A percentile compares a stretch with the other conserved stretches of the same genome.
Evolutionary conservation across 352 stramenopile genomes (phyloP).

Genomic region (Vaucheria bursata): DNA sequence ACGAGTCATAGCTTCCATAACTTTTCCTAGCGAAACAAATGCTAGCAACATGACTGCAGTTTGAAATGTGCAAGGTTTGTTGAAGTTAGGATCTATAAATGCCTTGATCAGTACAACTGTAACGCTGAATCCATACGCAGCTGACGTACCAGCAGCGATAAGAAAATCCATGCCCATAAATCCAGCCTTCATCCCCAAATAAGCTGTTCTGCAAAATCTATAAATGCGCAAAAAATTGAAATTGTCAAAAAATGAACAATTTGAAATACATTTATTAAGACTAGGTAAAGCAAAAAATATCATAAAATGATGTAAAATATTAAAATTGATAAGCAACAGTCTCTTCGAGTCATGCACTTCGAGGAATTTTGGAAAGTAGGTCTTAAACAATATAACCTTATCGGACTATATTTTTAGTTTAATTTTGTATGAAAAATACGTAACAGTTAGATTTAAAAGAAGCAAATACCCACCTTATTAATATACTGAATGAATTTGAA

Average conservation of each 20-base stretch:
- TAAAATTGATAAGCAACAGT: neutral
- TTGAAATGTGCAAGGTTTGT: slow-evolving; percentile 69
- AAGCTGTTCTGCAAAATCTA: slow-evolving; percentile 16
- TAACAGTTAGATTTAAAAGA: too few species aligned
- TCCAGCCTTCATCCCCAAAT: neutral
- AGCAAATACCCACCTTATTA: too few species aligned
- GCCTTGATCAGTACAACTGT: slow-evolving; percentile 24
- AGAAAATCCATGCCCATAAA: neutral
- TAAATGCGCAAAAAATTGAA: neutral
- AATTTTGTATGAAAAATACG: too few species aligned
- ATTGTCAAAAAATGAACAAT: neutral
- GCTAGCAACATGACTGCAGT: slow-evolving; percentile 94
- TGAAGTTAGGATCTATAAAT: slow-evolving; percentile 18
- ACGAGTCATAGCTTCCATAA: slow-evolving; percentile 64
- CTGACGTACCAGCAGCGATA: slow-evolving; percentile 18
- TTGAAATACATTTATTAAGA: neutral
- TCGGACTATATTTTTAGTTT: too few species aligned
- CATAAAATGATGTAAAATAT: neutral
- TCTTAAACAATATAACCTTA: too few species aligned
- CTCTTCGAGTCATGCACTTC: too few species aligned
- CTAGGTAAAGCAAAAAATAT: neutral
- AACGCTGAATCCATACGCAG: slow-evolving; percentile 33
- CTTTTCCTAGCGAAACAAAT: slow-evolving; percentile 96
- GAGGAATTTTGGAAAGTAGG: too few species aligned
- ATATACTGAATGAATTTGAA: too few species aligned